Evolutionary conservation across 2,329 filamentous ascomycete species (phyloP), one percentile per base, ranked within the genome.

Genomic region (Monilinia laxa): DNA sequence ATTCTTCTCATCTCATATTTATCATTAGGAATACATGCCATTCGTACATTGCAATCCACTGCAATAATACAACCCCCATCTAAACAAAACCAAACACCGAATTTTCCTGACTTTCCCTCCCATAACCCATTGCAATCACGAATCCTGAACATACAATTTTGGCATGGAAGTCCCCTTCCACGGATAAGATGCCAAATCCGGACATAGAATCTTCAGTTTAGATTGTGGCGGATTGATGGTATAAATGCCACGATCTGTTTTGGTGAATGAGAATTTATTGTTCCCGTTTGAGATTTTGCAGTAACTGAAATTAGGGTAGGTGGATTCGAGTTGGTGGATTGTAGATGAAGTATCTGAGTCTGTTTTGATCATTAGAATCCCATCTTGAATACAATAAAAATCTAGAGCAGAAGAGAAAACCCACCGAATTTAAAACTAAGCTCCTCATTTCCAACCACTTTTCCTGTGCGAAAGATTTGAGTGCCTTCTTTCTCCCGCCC

Each of bases 151-250:
- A 51, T 62, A 51, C 14, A 62, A 38, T 10, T 51, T 62, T 31
- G 58, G 58, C n/a, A 51, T 62, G 9, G 58, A 38, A 16, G 58
- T 25, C 10, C 58, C 58, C 45, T 51, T 62, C 58, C 58, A 62
- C 14, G 58, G 58, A 51, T 51, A 62, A n/a, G 58, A 62, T 38
- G 45, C 45, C 9, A 62, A 51, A 52, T 62, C 58, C 7, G 58
- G 45, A 62, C 58, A 62, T 5, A 14, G 40, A 25, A 62, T 40
- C 3, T 62, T 51, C 28, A 62, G n/a, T n/a, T 51, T 38, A 7
- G 58, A 20, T 40, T 62, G 58, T 25, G 58, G 58, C 9, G 45
- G 58, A 38, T 25, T 25, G 5, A 62, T 51, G 7, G 28, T 38
- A 12, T 62, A 51, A 14, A 62, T 62, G 1, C 58, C 58, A 62